Conservation (phyloP, 1,139 yeast genomes). For the Ashbya aceris region DNA sequence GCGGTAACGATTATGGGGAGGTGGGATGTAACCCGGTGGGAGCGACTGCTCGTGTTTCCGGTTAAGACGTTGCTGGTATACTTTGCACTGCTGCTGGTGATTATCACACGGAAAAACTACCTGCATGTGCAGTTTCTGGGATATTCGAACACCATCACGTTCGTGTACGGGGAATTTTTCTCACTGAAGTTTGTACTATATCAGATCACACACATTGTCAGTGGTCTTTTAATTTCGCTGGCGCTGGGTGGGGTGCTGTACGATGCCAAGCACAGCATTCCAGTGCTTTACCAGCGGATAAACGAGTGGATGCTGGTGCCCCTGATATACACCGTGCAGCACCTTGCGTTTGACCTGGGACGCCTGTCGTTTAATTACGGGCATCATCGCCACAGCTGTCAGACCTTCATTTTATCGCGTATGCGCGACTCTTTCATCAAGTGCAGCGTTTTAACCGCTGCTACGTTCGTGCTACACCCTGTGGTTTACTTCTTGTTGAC, state of each 20-base stretch:
- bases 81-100: conserved; percentile 35
- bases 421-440: conserved; percentile 15
- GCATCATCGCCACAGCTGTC: conserved; percentile 33
- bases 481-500: conserved; percentile 10
- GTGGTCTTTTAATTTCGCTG: conserved; percentile 34
- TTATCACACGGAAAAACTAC: conserved; percentile 41
- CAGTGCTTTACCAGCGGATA: conserved; percentile 11
- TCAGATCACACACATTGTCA: conserved; percentile 32
- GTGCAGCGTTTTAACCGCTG: conserved; percentile 12
- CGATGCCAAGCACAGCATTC: conserved; percentile 4
- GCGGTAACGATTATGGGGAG: conserved; percentile 23
- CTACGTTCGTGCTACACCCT: conserved; percentile 13
- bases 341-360: conserved; percentile 51
- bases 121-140: conserved; percentile 44
- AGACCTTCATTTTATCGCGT: conserved; percentile 23
- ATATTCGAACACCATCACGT: conserved; percentile 43
- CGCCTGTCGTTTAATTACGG: conserved; percentile 41
- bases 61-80: conserved; percentile 29
- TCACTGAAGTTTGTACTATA: conserved; percentile 34
- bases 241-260: conserved; percentile 28
- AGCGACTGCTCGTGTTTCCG: conserved; percentile 26
- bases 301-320: conserved; percentile 33
- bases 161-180: conserved; percentile 39
- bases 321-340: conserved; percentile 43
- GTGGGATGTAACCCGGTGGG: conserved; percentile 12